Base-by-base conservation (phyloP, 179 eudicot species). In the Silene coronaria region DNA sequence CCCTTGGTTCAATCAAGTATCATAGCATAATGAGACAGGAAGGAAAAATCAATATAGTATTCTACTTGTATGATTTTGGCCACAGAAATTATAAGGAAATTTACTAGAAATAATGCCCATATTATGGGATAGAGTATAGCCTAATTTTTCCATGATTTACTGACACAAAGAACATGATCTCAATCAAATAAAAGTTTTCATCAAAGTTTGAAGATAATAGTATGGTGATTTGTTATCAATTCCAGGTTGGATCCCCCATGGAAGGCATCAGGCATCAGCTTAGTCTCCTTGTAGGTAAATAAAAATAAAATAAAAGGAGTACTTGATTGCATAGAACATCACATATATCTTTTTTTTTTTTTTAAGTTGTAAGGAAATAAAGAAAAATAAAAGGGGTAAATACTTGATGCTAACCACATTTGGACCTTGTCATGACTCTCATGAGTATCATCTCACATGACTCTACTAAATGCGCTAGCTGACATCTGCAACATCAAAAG, bases 101-200 rank as follows among this genome's bases (percentile, higher is more conserved):
- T 30, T 19, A 19, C 46, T 28, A 53, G 38, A 57, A 71, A 71
- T 12, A n/a, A 27, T 55, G 58, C 75, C 64, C 46, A 71, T 71
- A 70, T 70, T 22, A 16, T 45, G 59, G 61, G 64, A 68, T 69
- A 76, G 22, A 27, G 12, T 77, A 59, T 60, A 45, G 45, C 36
- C 32, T 12, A 69, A 32, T 23, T 60, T 53, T 27, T 45, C 23
- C 68, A 70, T 26, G 70, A 70, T 71, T 34, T 71, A 53, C 75
- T 71, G 64, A 60, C 79, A 76, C 53, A 51, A 17, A 34, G 23
- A 70, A 46, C 75, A 77, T 27, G 61, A 70, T n/a, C 27, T 70
- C 24, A 9, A 69, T 68, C 68, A 69, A 22, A 42, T 12, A 76
- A 55, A 71, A 46, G 72, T 59, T 38, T 42, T 45, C 68, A 26